Evolutionary conservation across 805 yeast genomes (phyloP).

Genomic region (Cyberlindnera meyerae): DNA sequence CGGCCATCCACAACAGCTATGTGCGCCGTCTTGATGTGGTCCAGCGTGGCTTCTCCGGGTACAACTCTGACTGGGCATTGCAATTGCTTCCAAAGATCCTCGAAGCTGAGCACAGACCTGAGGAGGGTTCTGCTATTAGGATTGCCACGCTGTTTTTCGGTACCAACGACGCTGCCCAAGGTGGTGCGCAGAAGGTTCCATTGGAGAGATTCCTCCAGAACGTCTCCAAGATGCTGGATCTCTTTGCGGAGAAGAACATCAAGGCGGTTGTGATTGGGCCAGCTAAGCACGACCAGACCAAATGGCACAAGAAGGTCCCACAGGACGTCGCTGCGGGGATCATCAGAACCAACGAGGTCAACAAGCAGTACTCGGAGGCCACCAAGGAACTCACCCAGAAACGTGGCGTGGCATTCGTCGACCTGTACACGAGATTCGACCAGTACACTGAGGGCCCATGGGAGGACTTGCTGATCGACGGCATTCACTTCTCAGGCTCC

Average conservation of each 20-base stretch:
- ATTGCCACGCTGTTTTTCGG: conserved; percentile 68
- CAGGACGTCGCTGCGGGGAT: conserved; percentile 36
- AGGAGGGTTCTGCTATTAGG: conserved; percentile 28
- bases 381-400: conserved; percentile 41
- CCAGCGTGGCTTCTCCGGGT: conserved; percentile 75
- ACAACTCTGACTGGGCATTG: conserved; percentile 58
- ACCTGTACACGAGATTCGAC: conserved; percentile 44
- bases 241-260: conserved; percentile 38
- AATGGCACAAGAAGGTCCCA: conserved; percentile 33
- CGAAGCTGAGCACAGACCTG: conserved; percentile 39
- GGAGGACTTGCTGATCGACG: conserved; percentile 43
- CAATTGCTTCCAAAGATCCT: conserved; percentile 47
- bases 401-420: conserved; percentile 51
- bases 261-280: conserved; percentile 61
- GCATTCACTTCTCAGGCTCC: conserved; percentile 54
- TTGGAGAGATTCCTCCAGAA: conserved; percentile 46
- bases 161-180: conserved; percentile 63
- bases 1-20: conserved; percentile 48
- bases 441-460: conserved; percentile 33
- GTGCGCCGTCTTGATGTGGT: conserved; percentile 61
- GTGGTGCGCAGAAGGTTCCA: conserved; percentile 46
- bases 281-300: conserved; percentile 44
- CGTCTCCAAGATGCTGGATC: conserved; percentile 36
- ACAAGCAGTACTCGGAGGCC: conserved; percentile 47
- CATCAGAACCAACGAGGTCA: conserved; percentile 41